Conservation (phyloP, 352 stramenopile genomes). For the Globisporangium emineosum region DNA sequence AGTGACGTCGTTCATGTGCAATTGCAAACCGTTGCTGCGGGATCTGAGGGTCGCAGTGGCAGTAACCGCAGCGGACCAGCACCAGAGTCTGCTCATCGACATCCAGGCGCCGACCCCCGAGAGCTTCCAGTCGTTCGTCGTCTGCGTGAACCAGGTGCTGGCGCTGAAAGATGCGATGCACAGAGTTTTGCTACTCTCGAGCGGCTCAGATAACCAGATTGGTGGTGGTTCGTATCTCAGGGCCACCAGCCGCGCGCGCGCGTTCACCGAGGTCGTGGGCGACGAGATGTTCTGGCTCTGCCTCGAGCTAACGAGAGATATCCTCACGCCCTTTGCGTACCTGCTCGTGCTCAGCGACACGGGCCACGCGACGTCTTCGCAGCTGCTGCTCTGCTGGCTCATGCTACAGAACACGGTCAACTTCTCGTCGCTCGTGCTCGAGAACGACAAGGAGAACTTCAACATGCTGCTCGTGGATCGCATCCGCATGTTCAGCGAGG, state of each 20-base stretch:
- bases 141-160: conserved; percentile 21
- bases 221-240: background rate
- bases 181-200: background rate
- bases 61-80: background rate
- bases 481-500: conserved; percentile 20
- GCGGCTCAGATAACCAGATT: background rate
- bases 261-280: conserved; percentile 2
- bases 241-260: background rate
- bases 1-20: conserved; percentile 13
- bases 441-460: conserved; percentile 24
- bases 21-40: conserved; percentile 7
- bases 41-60: conserved; percentile 3
- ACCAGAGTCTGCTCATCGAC: background rate
- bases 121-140: conserved; percentile 21
- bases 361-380: conserved; percentile 22
- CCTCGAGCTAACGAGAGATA: conserved; percentile 8
- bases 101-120: conserved; percentile 4
- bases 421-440: conserved; percentile 10
- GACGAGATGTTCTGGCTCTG: conserved; percentile 31
- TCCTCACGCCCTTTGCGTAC: conserved; percentile 28
- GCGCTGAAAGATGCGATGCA: conserved; percentile 15
- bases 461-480: conserved; percentile 17
- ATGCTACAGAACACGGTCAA: conserved; percentile 17
- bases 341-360: conserved; percentile 28
- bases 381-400: conserved; percentile 34